These are phyloP conservation scores for Nepenthes mirabilis DNA, from an alignment of 148 eudicot species.

Conservation along the genomic window DNA sequence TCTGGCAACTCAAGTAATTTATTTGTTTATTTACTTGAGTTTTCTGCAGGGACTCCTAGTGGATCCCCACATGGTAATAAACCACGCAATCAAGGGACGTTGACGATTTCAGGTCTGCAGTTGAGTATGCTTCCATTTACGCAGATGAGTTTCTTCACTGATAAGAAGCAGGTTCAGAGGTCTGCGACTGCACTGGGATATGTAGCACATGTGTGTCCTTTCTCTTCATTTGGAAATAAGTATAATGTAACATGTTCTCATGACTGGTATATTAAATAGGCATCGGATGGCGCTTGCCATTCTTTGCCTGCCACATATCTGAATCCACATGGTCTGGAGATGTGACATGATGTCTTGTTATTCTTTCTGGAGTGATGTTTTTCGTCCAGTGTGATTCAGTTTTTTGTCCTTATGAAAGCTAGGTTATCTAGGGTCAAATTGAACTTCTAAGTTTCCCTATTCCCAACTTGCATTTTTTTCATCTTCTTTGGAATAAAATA, in stretches of 20 bases:
- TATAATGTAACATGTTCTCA: neutral
- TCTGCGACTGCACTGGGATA: slow-evolving; percentile 97
- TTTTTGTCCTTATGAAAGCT: no score
- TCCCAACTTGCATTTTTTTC: neutral
- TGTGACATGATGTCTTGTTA: no score
- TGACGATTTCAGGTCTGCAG: slow-evolving; percentile 76
- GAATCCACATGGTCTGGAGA: no score
- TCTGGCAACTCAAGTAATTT: neutral
- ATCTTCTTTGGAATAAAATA: neutral
- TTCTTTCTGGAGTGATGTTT: no score
- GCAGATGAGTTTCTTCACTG: slow-evolving; percentile 82
- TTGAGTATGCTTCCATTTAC: slow-evolving; percentile 74
- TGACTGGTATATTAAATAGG: no score
- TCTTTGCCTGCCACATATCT: no score
- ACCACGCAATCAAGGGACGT: slow-evolving; percentile 43
- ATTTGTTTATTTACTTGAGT: slow-evolving; percentile 4
- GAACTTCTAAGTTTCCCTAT: no score
- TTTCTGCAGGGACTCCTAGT: slow-evolving; percentile 43
- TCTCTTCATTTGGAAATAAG: slow-evolving; percentile 7
- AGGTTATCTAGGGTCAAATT: no score
- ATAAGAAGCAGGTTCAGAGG: slow-evolving; percentile 91
- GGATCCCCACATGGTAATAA: slow-evolving; percentile 44
- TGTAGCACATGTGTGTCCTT: slow-evolving; percentile 74
- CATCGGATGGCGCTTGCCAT: no score
- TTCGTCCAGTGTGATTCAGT: no score